Conservation (phyloP, 306 rosid genomes). For the Argentina anserina region DNA sequence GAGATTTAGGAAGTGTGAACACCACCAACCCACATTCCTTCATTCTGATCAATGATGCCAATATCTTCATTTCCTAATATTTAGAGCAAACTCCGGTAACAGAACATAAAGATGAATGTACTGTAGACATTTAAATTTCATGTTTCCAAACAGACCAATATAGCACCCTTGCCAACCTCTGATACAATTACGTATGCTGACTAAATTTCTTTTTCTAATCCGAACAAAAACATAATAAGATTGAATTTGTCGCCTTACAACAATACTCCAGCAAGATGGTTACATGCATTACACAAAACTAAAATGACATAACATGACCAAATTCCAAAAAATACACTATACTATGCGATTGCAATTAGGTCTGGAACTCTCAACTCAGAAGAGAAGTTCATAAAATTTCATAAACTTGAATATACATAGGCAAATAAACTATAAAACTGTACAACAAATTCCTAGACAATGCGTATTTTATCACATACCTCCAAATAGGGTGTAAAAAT, state of each 20-base stretch:
- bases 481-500: not conserved
- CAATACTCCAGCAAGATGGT: not conserved
- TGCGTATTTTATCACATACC: slow-evolving; percentile 2
- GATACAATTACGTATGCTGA: not conserved
- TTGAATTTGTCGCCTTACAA: not conserved
- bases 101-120: not conserved
- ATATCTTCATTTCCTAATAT: not conserved
- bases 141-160: not conserved
- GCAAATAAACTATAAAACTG: not conserved
- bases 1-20: not conserved
- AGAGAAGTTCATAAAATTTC: not conserved
- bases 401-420: slow-evolving; percentile 1
- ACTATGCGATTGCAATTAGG: not conserved
- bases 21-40: not conserved
- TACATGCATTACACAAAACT: not conserved
- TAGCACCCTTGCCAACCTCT: not conserved
- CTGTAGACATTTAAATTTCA: not conserved
- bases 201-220: not conserved
- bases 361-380: not conserved
- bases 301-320: not conserved
- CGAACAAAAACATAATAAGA: not conserved
- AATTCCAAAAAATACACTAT: slow-evolving; percentile 1
- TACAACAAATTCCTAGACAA: slow-evolving; percentile 1
- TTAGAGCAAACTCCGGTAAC: not conserved
- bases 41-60: not conserved